Evolutionary conservation across 2,329 filamentous ascomycete genomes (phyloP), one percentile per base, ranked within the genome.

Genomic region (Verticillium albo-atrum): DNA sequence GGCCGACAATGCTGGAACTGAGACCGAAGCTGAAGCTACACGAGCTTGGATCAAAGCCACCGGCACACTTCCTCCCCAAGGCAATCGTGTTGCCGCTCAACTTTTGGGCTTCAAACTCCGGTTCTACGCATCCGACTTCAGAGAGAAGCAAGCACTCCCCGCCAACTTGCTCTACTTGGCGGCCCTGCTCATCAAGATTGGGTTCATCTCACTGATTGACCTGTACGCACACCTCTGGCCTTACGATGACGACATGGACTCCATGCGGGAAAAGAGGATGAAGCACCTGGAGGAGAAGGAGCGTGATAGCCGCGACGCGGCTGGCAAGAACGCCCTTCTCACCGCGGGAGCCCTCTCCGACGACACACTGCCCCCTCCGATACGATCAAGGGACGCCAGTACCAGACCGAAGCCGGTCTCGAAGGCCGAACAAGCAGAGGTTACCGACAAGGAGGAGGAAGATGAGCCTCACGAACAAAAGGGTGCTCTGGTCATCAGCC

Each of bases 71-170:
- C 93, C 93, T 4, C 92, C 93, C 1, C 81, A 84, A 30, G 95
- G 96, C 30, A 99, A 97, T 71, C 86, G 89, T 51, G 91, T 96
- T 61, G 95, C 95, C 1, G 96, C 96, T 30, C 95, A 98, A 71
- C 83, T 99, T 3, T 86, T 99, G 15, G 95, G 95, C 4, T 99
- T 99, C 82, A 99, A 99, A 75, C 83, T 99, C 56, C 90, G 91
- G 15, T 99, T 97, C 73, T 99, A 99, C 70, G 90, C 91, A 47
- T 96, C 92, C 0, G 80, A 88, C 28, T 87, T 89, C 35, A 86
- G 94, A 59, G 86, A 91, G 61, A 79, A 83, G 1, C 95, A 98
- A 68, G 82, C 88, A 3, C 81, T 98, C 2, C 95, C 95, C 0
- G 91, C 95, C 42, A 99, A 99, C 67, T 81, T 99, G 3, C 91